These are phyloP conservation scores for Astrothelium macrocarpum DNA, from an alignment of 495 filamentous ascomycete genomes.

Conservation along the genomic window DNA sequence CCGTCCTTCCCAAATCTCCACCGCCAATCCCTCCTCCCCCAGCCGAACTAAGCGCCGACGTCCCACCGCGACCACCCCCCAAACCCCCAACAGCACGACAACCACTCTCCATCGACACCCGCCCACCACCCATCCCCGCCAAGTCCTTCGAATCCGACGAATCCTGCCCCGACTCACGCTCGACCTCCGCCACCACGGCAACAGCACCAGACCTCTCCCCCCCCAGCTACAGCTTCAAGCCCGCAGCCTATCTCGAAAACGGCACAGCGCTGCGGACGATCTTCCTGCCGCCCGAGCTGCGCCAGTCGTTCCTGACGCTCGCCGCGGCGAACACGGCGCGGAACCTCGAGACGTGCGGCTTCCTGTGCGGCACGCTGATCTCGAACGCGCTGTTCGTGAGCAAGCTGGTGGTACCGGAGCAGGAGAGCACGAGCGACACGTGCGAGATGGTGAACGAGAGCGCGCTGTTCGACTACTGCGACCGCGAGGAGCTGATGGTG, in stretches of 20 bases:
- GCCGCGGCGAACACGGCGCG: conserved; percentile 64
- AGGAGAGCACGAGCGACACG: conserved; percentile 79
- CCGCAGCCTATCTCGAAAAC: conserved; percentile 79
- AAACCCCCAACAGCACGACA: neutral
- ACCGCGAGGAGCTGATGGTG: conserved; percentile 73
- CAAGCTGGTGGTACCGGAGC: conserved; percentile 80
- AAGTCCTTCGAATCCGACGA: conserved; percentile 24
- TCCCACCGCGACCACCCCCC: neutral
- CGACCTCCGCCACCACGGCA: conserved; percentile 21
- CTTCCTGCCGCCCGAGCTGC: conserved; percentile 71
- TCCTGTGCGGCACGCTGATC: conserved; percentile 82
- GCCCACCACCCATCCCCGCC: conserved; percentile 39
- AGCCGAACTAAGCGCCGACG: conserved; percentile 30
- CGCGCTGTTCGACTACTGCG: conserved; percentile 76
- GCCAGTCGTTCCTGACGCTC: conserved; percentile 57
- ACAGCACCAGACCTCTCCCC: conserved; percentile 19
- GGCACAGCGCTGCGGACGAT: conserved; percentile 76
- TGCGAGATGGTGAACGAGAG: conserved; percentile 86
- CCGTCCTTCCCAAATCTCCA: conserved; percentile 2
- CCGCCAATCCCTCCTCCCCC: conserved; percentile 19
- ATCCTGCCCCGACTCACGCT: conserved; percentile 7
- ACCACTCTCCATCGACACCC: conserved; percentile 23
- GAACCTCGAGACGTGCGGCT: conserved; percentile 89
- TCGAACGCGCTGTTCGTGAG: conserved; percentile 90
- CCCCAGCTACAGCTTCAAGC: conserved; percentile 58